Conservation (phyloP, 139 green algal species). For the Pleodorina starrii region DNA sequence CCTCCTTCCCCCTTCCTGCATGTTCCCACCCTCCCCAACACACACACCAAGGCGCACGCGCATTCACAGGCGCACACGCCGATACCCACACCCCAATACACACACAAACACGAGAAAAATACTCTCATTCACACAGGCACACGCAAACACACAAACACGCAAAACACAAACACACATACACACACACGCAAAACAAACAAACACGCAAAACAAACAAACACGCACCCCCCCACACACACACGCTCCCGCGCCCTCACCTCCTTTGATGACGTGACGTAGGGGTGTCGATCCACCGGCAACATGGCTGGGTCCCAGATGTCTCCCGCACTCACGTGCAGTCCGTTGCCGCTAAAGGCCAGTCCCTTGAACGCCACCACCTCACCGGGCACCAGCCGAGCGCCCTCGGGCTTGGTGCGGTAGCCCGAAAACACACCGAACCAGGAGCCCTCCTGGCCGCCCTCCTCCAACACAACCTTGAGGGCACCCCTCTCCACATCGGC, state of each 20-base stretch:
- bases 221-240: too few relatives aligned
- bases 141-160: too few relatives aligned
- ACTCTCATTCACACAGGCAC: too few relatives aligned
- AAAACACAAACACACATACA: too few relatives aligned
- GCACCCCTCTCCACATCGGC: conserved; percentile 54
- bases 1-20: neutral
- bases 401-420: conserved; percentile 58
- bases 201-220: too few relatives aligned
- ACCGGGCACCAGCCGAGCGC: conserved; percentile 34
- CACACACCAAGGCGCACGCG: too few relatives aligned
- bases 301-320: conserved; percentile 43
- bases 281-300: conserved; percentile 50
- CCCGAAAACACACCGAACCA: conserved; percentile 55
- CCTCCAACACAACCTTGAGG: conserved; percentile 51
- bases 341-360: conserved; percentile 43
- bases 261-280: conserved; percentile 15
- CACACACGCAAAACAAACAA: too few relatives aligned
- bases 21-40: too few relatives aligned
- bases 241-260: conserved; percentile 2
- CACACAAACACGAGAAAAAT: too few relatives aligned
- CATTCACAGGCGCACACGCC: too few relatives aligned
- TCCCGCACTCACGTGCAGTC: conserved; percentile 30
- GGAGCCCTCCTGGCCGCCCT: conserved; percentile 45
- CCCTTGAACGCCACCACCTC: conserved; percentile 50
- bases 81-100: too few relatives aligned